Conservation (phyloP, 2,329 filamentous ascomycete species). For the Colletotrichum lini region DNA sequence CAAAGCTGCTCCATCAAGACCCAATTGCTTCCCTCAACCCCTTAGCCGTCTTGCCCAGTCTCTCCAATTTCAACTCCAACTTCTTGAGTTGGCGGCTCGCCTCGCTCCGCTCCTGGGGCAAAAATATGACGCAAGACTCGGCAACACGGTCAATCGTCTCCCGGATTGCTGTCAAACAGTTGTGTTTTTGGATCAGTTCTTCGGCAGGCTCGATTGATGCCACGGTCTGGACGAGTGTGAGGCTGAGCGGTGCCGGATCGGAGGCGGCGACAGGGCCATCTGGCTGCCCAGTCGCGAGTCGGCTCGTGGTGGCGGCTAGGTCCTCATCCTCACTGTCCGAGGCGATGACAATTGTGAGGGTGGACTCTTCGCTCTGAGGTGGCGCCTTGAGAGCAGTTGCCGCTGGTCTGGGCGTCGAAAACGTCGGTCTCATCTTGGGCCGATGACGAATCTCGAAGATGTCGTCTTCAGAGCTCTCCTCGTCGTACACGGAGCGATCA, state of each 20-base stretch:
- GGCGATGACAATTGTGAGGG: neutral
- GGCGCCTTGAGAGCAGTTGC: neutral
- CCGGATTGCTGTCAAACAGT: neutral
- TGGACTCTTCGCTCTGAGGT: neutral
- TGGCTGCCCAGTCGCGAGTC: neutral
- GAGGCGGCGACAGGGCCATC: neutral
- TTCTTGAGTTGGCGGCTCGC: slow-evolving; percentile 10
- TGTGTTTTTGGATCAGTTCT: neutral
- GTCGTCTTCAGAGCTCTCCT: neutral
- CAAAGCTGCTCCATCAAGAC: neutral
- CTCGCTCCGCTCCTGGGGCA: neutral
- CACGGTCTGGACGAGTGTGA: neutral
- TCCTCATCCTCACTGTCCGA: neutral
- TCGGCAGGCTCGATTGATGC: slow-evolving; percentile 10
- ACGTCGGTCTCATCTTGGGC: neutral
- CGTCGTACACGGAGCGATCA: too few species aligned
- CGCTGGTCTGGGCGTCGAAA: neutral
- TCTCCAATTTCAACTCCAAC: slow-evolving; percentile 7
- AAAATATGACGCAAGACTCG: neutral
- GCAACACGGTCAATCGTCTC: slow-evolving; percentile 3
- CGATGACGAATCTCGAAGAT: neutral
- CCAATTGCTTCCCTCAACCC: neutral
- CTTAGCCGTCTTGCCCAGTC: slow-evolving; percentile 19
- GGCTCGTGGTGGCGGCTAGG: neutral
- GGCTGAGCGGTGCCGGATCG: neutral